Conservation (phyloP, 352 stramenopile genomes). For the Plasmopara viticola region DNA sequence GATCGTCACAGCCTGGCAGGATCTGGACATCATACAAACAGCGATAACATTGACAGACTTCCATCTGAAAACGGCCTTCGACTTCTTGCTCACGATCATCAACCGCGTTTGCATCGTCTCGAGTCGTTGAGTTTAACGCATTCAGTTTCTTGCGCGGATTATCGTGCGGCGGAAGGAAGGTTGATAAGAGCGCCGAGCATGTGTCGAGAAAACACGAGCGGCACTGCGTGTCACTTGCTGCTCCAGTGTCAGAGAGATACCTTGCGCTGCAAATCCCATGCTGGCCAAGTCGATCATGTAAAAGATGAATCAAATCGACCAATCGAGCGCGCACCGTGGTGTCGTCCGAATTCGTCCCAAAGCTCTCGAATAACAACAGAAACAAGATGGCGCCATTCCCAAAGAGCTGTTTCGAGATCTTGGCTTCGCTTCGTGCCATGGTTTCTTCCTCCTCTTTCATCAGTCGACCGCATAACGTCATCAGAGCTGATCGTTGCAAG, state of each 20-base stretch:
- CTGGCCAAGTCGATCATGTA: conserved; percentile 38
- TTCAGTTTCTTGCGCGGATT: conserved; percentile 8
- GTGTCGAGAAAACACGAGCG: conserved; percentile 38
- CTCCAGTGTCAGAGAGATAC: conserved; percentile 20
- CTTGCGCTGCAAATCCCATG: conserved; percentile 41
- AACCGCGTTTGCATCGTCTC: conserved; percentile 9
- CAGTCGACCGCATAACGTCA: conserved; percentile 41
- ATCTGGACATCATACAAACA: conserved; percentile 75
- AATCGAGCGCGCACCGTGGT: conserved; percentile 8
- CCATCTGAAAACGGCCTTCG: conserved; percentile 35
- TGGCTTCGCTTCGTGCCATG: conserved; percentile 36
- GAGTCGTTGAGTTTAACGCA: conserved; percentile 1
- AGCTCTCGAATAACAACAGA: conserved; percentile 32
- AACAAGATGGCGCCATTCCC: conserved; percentile 50
- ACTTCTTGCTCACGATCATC: conserved; percentile 7
- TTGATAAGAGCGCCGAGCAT: conserved; percentile 29
- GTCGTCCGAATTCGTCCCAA: neutral
- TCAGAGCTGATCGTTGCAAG: conserved; percentile 29
- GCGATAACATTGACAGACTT: conserved; percentile 58
- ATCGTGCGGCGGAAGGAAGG: conserved; percentile 18
- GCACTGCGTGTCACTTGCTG: conserved; percentile 5
- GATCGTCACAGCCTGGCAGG: conserved; percentile 43
- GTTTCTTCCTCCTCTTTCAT: conserved; percentile 69
- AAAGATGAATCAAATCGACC: conserved; percentile 27
- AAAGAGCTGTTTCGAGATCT: conserved; percentile 38